Evolutionary conservation across 225 moss, liverwort and hornwort genomes (phyloP).

Genomic region (Physcomitrellopsis africana): DNA sequence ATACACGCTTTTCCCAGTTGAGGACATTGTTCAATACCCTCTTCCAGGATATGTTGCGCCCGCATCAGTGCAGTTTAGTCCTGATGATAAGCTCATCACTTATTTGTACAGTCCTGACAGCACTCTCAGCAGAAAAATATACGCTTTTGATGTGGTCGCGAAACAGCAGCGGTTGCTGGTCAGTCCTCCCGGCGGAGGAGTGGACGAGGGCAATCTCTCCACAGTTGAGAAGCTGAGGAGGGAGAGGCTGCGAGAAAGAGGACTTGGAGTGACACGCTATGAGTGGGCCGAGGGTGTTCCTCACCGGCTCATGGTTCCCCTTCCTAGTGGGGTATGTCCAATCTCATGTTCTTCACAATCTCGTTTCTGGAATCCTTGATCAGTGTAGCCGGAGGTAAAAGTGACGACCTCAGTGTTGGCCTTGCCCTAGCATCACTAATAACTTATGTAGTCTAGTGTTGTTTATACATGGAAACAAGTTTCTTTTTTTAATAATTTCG

Average conservation of each 20-base stretch:
- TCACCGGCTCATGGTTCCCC: slow-evolving; percentile 89
- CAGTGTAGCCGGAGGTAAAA: neutral
- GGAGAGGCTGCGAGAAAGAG: slow-evolving; percentile 92
- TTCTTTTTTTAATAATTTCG: neutral
- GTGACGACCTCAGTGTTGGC: neutral
- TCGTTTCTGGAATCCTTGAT: neutral
- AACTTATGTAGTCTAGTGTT: neutral
- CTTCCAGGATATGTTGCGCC: slow-evolving; percentile 98
- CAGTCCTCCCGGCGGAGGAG: slow-evolving; percentile 91
- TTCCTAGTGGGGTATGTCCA: slow-evolving; percentile 90
- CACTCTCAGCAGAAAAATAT: slow-evolving; percentile 98
- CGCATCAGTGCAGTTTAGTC: slow-evolving; percentile 94
- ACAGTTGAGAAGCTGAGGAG: slow-evolving; percentile 93
- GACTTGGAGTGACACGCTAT: slow-evolving; percentile 95
- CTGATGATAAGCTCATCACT: slow-evolving; percentile 95
- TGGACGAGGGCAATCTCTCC: slow-evolving; percentile 95
- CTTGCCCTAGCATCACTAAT: neutral
- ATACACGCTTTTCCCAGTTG: slow-evolving; percentile 91
- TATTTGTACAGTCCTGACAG: slow-evolving; percentile 97
- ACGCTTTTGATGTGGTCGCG: slow-evolving; percentile 83
- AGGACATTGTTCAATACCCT: slow-evolving; percentile 98
- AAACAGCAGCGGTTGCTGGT: slow-evolving; percentile 86
- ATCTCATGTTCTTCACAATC: too few species aligned
- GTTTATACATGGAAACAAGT: neutral
- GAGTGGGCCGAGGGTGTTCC: slow-evolving; percentile 91